These are phyloP conservation scores for Grosmannia serpens DNA, from an alignment of 2,329 filamentous ascomycete species.

Conservation along the genomic window DNA sequence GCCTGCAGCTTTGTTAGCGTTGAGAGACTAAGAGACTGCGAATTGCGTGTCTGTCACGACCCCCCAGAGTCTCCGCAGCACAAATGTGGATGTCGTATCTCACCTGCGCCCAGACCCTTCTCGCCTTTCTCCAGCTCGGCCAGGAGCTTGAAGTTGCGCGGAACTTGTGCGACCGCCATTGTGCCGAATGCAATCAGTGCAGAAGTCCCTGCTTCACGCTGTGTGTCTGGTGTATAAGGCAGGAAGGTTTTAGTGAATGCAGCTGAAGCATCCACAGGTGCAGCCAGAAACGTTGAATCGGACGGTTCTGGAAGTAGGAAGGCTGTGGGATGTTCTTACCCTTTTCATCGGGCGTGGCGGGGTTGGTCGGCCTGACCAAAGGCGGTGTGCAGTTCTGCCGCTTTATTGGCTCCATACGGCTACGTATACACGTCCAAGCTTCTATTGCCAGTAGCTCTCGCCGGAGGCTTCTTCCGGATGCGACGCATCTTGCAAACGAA, in stretches of 20 bases:
- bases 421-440: slow-evolving; percentile 55
- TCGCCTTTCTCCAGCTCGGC: slow-evolving; percentile 99
- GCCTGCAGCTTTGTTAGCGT: slow-evolving; percentile 41
- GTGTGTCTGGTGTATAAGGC: neutral
- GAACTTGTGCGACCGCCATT: slow-evolving; percentile 47
- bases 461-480: neutral
- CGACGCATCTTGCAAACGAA: neutral
- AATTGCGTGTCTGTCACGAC: too few species aligned
- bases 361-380: neutral
- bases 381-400: slow-evolving; percentile 12
- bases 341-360: neutral
- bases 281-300: neutral
- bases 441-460: slow-evolving; percentile 25
- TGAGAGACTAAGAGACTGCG: too few species aligned
- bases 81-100: slow-evolving; percentile 24
- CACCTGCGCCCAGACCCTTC: slow-evolving; percentile 90
- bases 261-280: neutral
- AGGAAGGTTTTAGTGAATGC: neutral
- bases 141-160: slow-evolving; percentile 89
- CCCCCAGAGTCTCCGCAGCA: neutral
- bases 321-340: neutral
- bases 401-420: slow-evolving; percentile 35
- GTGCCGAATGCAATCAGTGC: neutral
- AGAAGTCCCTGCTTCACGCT: neutral
- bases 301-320: neutral